Percentiles rank a stretch among this genome's conserved stretches.
Evolutionary conservation across 2,329 filamentous ascomycete genomes (phyloP).

Genomic region (Didymella pinodella): DNA sequence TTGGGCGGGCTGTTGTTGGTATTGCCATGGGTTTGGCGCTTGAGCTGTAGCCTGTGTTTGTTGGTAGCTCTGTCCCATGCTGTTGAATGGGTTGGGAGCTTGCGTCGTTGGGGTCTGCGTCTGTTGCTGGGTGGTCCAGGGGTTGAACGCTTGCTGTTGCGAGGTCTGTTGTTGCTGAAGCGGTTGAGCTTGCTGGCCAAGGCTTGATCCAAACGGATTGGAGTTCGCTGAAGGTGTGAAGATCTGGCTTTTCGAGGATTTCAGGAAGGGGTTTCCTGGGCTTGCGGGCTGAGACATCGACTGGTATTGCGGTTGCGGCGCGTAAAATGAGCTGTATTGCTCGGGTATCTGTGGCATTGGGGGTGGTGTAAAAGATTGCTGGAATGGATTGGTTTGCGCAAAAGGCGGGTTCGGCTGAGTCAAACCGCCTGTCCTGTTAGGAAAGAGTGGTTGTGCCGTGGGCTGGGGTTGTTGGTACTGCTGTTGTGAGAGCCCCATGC

Average conservation of each 20-base stretch:
- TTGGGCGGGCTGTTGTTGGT: constrained; percentile 30
- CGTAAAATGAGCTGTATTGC: constrained; percentile 48
- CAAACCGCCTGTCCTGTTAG: constrained; percentile 75
- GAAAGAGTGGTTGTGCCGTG: constrained; percentile 65
- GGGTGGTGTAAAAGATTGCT: constrained; percentile 52
- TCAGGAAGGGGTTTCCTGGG: constrained; percentile 55
- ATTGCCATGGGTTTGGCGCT: constrained; percentile 38
- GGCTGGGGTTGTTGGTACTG: constrained; percentile 53
- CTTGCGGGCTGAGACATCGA: constrained; percentile 51
- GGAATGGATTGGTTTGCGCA: constrained; percentile 52
- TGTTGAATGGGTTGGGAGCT: constrained; percentile 37
- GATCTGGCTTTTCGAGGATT: constrained; percentile 53
- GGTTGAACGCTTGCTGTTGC: constrained; percentile 35
- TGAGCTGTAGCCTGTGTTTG: constrained; percentile 25
- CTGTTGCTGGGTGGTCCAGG: constrained; percentile 34
- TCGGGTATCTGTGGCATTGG: constrained; percentile 53
- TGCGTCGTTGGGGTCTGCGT: constrained; percentile 26
- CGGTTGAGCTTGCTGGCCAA: constrained; percentile 60
- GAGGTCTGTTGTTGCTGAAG: constrained; percentile 24
- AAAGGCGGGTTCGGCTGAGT: constrained; percentile 52
- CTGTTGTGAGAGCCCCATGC: constrained; percentile 67
- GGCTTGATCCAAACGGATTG: constrained; percentile 51
- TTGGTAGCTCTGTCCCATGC: constrained; percentile 30
- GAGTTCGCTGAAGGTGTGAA: constrained; percentile 47
- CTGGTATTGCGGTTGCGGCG: constrained; percentile 46